phyloP scores from a whole-genome alignment of 805 yeast genomes.

The Lachancea meyersii region DNA sequence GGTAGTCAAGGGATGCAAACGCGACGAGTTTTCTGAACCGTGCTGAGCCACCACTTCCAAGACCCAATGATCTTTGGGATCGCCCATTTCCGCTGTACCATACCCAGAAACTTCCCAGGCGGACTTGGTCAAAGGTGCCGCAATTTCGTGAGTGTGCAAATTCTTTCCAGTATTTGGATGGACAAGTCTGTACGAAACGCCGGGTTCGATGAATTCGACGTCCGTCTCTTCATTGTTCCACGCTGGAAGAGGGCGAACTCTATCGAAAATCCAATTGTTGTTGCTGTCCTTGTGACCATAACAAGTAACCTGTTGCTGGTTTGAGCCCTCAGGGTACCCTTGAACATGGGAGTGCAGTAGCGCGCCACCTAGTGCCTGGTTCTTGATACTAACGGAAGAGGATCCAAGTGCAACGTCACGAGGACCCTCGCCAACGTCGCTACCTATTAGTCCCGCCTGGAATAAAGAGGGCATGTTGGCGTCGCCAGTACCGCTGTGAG shows the following conservation, averaged over 20 bases:
- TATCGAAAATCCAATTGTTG: constrained; percentile 72
- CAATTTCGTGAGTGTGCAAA: constrained; percentile 74
- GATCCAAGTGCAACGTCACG: constrained; percentile 64
- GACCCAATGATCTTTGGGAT: constrained; percentile 83
- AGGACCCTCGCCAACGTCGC: constrained; percentile 59
- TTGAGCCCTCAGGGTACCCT: constrained; percentile 82
- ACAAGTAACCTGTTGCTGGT: constrained; percentile 91
- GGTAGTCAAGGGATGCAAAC: constrained; percentile 70
- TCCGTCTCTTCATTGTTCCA: constrained; percentile 29
- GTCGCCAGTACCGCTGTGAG: constrained; percentile 76
- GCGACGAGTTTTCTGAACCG: constrained; percentile 43
- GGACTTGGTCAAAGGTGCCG: constrained; percentile 63
- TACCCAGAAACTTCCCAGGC: constrained; percentile 85
- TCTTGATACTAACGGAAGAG: constrained; percentile 41
- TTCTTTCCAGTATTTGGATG: constrained; percentile 70
- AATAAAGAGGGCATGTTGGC: constrained; percentile 73
- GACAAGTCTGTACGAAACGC: constrained; percentile 60
- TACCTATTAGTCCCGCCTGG: constrained; percentile 69
- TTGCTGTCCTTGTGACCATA: constrained; percentile 85
- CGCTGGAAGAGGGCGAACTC: constrained; percentile 40
- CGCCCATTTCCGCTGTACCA: constrained; percentile 67
- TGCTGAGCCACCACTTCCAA: constrained; percentile 70
- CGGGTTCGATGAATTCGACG: constrained; percentile 44
- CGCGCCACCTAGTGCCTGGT: constrained; percentile 72
- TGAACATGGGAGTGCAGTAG: constrained; percentile 85